Base-by-base conservation (phyloP, 345 rosid species). In the Gynandropsis gynandra region DNA sequence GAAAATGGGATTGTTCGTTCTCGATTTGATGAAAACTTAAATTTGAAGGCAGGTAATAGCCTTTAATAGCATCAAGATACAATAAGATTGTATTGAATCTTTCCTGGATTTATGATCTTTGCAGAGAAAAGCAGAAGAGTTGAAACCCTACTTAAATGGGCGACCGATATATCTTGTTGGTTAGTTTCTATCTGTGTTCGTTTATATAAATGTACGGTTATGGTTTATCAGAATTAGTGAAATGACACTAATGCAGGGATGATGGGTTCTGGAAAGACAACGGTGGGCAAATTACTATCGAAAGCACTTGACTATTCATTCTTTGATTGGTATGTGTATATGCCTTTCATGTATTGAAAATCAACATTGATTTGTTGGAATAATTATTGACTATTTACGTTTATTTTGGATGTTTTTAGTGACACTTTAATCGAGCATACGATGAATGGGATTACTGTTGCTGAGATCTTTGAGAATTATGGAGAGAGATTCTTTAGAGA, bases 241-340 rank as follows among this genome's bases (percentile, higher is more conserved):
- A 21, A 32, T 64, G 56, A 64, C 40, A 56, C 41, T 27, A 58
- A 36, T 67, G 62, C 70, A 87, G 96, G 98, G 42, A 79, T 87
- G 89, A 87, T 92, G 98, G 98, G 96, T 34, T 92, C 95, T 9
- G 98, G 98, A 52, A 92, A 92, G 75, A 82, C 98, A 14, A 92
- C 97, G 0, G 82, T 85, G 32, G 98, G 98, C 27, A 79, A 85
- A 76, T 50, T 87, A 71, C 66, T 92, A 52, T 69, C 98, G 4
- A 72, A 69, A 56, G 88, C 64, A 14, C 95, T 92, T 45, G 65
- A 66, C 16, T 87, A 85, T 75, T 70, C 82, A 1, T 92, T 92
- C 67, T 57, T 48, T 39, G 98, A 92, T 81, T 73, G 98, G 98
- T 92, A 61, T 40, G 92, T 58, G 18, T 48, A 39, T 35, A 18